phyloP scores from a whole-genome alignment of 306 rosid species.

The Quercus agrifolia region DNA sequence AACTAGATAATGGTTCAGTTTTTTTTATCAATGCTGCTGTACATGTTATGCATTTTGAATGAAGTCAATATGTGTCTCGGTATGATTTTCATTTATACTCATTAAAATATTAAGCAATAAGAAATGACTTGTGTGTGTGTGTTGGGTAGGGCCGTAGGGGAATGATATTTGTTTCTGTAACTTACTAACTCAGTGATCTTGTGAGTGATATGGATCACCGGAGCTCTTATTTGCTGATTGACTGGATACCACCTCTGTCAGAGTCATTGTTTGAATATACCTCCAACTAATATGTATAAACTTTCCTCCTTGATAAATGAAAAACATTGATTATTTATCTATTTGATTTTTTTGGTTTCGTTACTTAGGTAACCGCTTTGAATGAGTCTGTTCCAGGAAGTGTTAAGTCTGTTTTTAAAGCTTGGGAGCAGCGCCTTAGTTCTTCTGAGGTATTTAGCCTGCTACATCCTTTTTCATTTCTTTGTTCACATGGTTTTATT shows the following conservation, averaged over 20 bases:
- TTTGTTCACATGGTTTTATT: background rate
- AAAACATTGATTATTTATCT: background rate
- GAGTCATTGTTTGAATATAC: background rate
- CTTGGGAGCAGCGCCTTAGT: constrained; percentile 88
- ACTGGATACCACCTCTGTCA: background rate
- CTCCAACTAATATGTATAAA: background rate
- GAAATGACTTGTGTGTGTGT: background rate
- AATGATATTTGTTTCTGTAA: background rate
- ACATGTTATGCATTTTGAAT: background rate
- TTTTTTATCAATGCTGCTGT: background rate
- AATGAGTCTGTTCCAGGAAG: constrained; percentile 88
- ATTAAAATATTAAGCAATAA: background rate
- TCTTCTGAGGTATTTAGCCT: constrained; percentile 61
- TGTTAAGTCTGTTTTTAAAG: constrained; percentile 83
- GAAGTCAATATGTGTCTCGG: background rate
- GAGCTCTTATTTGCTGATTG: background rate
- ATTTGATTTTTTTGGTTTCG: background rate
- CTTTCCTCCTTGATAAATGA: background rate
- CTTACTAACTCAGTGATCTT: background rate
- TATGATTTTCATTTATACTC: background rate
- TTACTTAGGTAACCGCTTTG: constrained; percentile 72
- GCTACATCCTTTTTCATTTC: background rate
- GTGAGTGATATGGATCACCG: background rate
- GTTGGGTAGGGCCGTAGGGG: background rate
- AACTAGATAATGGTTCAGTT: background rate